phyloP scores from a whole-genome alignment of 1,284 basidiomycete genomes.

The Pseudozyma hubeiensis region DNA sequence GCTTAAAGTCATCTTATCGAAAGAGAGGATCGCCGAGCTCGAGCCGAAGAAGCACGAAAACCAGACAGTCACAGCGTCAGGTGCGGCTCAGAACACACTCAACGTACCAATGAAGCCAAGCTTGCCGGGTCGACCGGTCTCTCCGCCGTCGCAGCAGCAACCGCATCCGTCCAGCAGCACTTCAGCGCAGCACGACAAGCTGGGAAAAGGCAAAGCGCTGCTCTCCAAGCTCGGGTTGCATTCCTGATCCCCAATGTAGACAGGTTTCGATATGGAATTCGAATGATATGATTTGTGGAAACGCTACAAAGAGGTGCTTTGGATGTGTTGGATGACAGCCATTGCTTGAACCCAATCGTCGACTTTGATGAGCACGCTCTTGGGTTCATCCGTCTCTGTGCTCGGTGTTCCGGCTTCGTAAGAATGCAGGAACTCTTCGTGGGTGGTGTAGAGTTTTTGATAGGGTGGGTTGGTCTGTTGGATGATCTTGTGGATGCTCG shows the following conservation, averaged over 20 bases:
- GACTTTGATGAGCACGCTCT: conserved; percentile 15
- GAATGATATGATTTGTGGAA: background rate
- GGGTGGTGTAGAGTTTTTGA: conserved; percentile 5
- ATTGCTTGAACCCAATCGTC: conserved; percentile 39
- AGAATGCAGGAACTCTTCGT: conserved; percentile 11
- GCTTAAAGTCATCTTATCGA: conserved; percentile 45
- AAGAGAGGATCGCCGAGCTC: conserved; percentile 45
- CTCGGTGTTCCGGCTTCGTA: background rate
- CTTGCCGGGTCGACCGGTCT: conserved; percentile 14
- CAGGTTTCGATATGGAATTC: too few relatives aligned
- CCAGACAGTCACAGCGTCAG: background rate
- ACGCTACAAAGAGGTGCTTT: background rate
- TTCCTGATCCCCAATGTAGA: conserved; percentile 3
- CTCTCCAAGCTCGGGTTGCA: conserved; percentile 41
- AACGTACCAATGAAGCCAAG: conserved; percentile 14
- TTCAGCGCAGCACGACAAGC: conserved; percentile 11
- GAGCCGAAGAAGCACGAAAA: conserved; percentile 36
- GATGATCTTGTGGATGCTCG: conserved; percentile 15
- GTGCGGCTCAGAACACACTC: conserved; percentile 1
- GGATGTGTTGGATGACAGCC: conserved; percentile 25
- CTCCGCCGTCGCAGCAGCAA: conserved; percentile 5
- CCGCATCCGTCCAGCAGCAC: background rate
- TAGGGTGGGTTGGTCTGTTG: conserved; percentile 6
- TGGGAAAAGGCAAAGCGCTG: conserved; percentile 39
- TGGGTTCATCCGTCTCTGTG: background rate